These are phyloP conservation scores for Fusarium acutatum DNA, from an alignment of 2,329 filamentous ascomycete genomes.

Conservation along the genomic window DNA sequence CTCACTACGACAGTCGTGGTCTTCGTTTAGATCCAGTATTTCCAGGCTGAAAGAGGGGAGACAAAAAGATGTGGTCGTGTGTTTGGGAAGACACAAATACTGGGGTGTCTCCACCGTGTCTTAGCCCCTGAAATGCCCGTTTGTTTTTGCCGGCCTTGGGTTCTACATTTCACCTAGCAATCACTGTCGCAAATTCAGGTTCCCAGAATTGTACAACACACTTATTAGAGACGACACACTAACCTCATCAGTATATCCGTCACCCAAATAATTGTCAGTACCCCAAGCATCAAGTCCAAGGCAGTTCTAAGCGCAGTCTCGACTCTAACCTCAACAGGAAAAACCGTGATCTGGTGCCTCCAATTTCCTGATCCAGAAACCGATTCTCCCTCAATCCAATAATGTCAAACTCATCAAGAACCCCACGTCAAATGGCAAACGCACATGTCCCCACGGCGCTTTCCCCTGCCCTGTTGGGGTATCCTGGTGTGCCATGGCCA, in stretches of 20 bases:
- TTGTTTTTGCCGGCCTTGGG: neutral
- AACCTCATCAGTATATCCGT: neutral
- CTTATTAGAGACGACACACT: neutral
- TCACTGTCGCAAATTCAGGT: neutral
- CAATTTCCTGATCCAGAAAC: conserved; percentile 14
- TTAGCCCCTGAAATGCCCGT: neutral
- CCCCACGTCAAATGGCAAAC: conserved; percentile 7
- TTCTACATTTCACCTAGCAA: neutral
- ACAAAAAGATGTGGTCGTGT: neutral
- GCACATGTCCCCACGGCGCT: conserved; percentile 5
- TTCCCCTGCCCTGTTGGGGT: conserved; percentile 7
- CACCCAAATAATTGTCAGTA: neutral
- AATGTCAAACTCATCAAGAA: neutral
- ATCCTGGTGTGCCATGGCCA: neutral
- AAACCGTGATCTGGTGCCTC: conserved; percentile 18
- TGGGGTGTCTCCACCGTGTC: neutral
- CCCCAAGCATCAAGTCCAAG: neutral
- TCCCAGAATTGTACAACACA: neutral
- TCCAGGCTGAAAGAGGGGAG: neutral
- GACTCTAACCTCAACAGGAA: neutral
- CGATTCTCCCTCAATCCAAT: neutral
- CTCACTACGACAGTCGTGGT: neutral
- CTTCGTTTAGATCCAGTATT: neutral
- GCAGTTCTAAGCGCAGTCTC: conserved; percentile 25
- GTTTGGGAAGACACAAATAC: neutral